A percentile compares a stretch with the other conserved stretches of the same genome.
phyloP scores from a whole-genome alignment of 495 filamentous ascomycete species.

The Hypomontagnella submonticulosa region DNA sequence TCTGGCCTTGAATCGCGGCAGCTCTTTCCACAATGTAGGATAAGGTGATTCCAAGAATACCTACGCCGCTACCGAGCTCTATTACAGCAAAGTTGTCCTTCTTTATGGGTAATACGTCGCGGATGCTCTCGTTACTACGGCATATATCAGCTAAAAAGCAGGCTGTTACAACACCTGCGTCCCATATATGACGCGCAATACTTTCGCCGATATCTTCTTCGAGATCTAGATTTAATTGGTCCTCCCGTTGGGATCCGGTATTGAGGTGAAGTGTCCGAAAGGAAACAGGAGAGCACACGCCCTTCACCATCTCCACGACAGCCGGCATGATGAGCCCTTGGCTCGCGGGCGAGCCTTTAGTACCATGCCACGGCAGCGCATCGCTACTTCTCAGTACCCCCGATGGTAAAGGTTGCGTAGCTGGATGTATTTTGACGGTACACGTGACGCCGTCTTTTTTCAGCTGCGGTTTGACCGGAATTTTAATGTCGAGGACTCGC shows the following conservation, averaged over 20 bases:
- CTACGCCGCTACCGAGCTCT: slow-evolving; percentile 87
- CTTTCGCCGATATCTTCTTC: slow-evolving; percentile 95
- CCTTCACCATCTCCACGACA: slow-evolving; percentile 48
- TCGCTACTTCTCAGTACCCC: slow-evolving; percentile 47
- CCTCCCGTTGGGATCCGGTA: slow-evolving; percentile 36
- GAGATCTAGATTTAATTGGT: slow-evolving; percentile 53
- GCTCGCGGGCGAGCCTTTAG: slow-evolving; percentile 14
- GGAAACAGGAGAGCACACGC: slow-evolving; percentile 43
- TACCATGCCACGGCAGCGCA: slow-evolving; percentile 39
- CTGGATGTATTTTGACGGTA: slow-evolving; percentile 52
- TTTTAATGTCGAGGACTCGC: slow-evolving; percentile 55
- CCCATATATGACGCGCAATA: slow-evolving; percentile 96
- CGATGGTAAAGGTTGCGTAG: slow-evolving; percentile 35
- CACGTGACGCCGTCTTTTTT: slow-evolving; percentile 40
- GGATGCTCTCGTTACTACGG: slow-evolving; percentile 3
- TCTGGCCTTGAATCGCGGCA: slow-evolving; percentile 20
- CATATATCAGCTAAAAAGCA: slow-evolving; percentile 52
- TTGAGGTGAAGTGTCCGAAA: slow-evolving; percentile 51
- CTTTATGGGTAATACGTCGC: slow-evolving; percentile 16
- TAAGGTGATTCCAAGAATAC: slow-evolving; percentile 81
- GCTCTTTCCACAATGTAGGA: slow-evolving; percentile 64
- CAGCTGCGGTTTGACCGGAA: slow-evolving; percentile 43
- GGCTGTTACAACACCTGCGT: slow-evolving; percentile 57
- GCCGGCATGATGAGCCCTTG: slow-evolving; percentile 53
- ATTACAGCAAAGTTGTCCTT: slow-evolving; percentile 63